These are phyloP conservation scores for Aspergillus sp. DNA, from an alignment of 2,329 filamentous ascomycete species.

Conservation along the genomic window DNA sequence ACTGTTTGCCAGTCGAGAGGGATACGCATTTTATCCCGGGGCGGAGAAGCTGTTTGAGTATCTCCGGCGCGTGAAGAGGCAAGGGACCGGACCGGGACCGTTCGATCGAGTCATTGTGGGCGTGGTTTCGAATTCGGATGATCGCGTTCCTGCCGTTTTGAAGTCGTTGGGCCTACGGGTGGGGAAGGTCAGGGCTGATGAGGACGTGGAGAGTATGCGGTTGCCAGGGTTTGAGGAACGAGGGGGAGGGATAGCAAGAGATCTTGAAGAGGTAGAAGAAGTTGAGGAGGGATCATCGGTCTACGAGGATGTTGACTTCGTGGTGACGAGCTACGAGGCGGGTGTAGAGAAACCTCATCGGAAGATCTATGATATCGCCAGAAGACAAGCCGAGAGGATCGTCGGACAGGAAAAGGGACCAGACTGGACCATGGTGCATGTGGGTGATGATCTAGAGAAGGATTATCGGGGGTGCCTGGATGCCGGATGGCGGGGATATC, in stretches of 20 bases:
- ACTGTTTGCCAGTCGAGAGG: constrained; percentile 40
- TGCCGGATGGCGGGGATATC: constrained; percentile 40
- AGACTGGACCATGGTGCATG: constrained; percentile 37
- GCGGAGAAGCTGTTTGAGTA: constrained; percentile 37
- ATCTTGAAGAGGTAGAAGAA: not conserved
- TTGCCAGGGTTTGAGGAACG: constrained; percentile 23
- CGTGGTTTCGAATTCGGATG: constrained; percentile 49
- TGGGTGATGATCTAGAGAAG: constrained; percentile 46
- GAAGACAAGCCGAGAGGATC: constrained; percentile 28
- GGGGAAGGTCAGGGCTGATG: constrained; percentile 33
- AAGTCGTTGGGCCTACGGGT: constrained; percentile 40
- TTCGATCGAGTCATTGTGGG: constrained; percentile 42
- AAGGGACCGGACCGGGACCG: constrained; percentile 4
- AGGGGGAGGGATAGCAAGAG: not conserved
- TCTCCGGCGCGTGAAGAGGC: constrained; percentile 22
- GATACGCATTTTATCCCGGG: constrained; percentile 43
- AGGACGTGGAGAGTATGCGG: constrained; percentile 27
- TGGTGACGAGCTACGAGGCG: constrained; percentile 49
- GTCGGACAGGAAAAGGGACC: not conserved
- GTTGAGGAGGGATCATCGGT: not conserved
- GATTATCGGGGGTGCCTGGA: constrained; percentile 40
- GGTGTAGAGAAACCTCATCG: constrained; percentile 45
- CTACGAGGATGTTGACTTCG: constrained; percentile 41
- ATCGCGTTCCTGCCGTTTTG: constrained; percentile 41
- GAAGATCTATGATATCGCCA: constrained; percentile 41